These are phyloP conservation scores for Carex littledalei DNA, from an alignment of 176 grass and related monocot species.

Conservation along the genomic window DNA sequence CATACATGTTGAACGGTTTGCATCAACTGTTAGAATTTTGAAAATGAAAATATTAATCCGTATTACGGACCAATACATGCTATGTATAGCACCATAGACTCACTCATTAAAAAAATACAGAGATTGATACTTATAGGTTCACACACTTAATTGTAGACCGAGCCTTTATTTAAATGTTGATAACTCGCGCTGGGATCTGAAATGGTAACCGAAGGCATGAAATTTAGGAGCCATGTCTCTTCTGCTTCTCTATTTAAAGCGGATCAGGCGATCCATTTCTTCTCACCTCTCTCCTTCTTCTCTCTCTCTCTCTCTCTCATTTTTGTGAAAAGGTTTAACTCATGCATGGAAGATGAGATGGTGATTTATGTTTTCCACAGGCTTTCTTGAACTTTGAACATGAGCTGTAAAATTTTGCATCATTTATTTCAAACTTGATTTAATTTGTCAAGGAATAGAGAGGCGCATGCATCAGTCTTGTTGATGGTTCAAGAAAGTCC, in stretches of 20 bases:
- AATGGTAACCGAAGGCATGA: neutral
- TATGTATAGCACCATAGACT: too few species aligned
- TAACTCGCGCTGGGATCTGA: neutral
- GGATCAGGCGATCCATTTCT: neutral
- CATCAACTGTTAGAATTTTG: too few species aligned
- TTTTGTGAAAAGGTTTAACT: neutral
- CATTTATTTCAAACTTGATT: neutral
- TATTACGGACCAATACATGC: too few species aligned
- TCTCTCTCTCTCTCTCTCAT: neutral
- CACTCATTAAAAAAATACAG: neutral
- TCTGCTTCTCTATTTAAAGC: conserved; percentile 26
- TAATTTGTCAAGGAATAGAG: neutral
- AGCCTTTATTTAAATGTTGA: neutral
- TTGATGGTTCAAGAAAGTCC: conserved; percentile 90
- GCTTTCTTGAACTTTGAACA: conserved; percentile 95
- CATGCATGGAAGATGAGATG: conserved; percentile 16
- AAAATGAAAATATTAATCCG: too few species aligned
- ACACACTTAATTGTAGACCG: neutral
- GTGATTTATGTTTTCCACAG: conserved; percentile 68
- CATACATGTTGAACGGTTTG: too few species aligned
- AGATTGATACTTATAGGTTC: neutral
- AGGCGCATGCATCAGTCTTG: conserved; percentile 2
- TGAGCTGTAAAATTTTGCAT: neutral
- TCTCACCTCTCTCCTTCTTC: neutral
- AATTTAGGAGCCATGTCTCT: neutral